phyloP scores from a whole-genome alignment of 192 early-diverging fungal genomes.

The Globomyces pollinis-pini region DNA sequence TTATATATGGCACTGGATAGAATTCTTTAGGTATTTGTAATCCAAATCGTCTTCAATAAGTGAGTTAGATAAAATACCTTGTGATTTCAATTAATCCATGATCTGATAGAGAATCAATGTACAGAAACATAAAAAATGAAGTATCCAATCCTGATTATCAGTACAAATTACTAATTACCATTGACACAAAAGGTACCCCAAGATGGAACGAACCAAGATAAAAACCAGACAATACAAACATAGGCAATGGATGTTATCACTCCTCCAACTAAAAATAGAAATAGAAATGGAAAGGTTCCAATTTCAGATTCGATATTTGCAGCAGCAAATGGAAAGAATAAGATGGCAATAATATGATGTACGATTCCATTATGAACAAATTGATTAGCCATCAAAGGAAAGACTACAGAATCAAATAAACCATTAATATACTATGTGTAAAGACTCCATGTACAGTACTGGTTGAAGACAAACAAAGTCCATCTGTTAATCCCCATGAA shows the following conservation, averaged over 20 bases:
- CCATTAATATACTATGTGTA: not conserved
- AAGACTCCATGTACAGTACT: conserved; percentile 4
- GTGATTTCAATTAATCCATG: conserved; percentile 4
- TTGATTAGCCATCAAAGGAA: not conserved
- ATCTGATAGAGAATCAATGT: conserved; percentile 1
- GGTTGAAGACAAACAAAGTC: conserved; percentile 7
- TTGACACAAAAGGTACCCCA: not conserved
- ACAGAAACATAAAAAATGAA: conserved; percentile 12
- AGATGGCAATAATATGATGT: not conserved
- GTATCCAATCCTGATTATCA: conserved; percentile 12
- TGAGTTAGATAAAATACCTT: not conserved
- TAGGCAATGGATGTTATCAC: not conserved
- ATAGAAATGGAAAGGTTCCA: conserved; percentile 1
- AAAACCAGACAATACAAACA: not conserved
- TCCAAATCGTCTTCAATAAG: conserved; percentile 2
- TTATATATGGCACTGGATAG: conserved; percentile 1
- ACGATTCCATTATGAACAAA: not conserved
- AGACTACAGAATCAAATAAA: not conserved
- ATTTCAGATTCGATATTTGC: not conserved
- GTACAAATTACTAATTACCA: not conserved
- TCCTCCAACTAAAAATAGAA: not conserved
- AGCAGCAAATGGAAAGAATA: conserved; percentile 10
- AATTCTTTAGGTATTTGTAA: not conserved
- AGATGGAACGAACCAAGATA: not conserved
- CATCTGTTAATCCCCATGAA: not conserved